Conservation (phyloP, 2,329 filamentous ascomycete species). For the Ambrosiella cleistominuta region DNA sequence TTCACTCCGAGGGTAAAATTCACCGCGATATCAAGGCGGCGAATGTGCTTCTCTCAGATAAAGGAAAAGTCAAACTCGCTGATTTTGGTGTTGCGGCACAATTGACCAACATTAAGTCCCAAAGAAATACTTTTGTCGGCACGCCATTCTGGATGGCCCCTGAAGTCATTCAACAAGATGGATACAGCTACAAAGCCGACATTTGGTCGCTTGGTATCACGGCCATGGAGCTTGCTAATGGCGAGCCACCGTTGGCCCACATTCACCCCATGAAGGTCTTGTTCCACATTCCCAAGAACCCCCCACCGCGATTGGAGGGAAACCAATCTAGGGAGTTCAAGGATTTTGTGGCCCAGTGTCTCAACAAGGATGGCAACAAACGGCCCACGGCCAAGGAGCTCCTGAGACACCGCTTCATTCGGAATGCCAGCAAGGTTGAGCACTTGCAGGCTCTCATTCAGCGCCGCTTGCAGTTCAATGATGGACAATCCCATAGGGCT, state of each 20-base stretch:
- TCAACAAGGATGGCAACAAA: slow-evolving; percentile 79
- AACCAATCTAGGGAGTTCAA: slow-evolving; percentile 81
- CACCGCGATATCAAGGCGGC: slow-evolving; percentile 95
- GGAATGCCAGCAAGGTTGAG: slow-evolving; percentile 73
- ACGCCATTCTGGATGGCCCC: slow-evolving; percentile 97
- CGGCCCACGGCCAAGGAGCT: slow-evolving; percentile 75
- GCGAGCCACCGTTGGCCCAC: slow-evolving; percentile 72
- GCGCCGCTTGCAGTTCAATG: slow-evolving; percentile 67
- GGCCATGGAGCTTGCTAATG: slow-evolving; percentile 73
- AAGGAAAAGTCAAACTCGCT: slow-evolving; percentile 82
- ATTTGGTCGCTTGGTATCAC: slow-evolving; percentile 90
- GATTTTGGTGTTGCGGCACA: slow-evolving; percentile 97
- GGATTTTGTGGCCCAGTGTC: slow-evolving; percentile 77
- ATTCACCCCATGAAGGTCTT: slow-evolving; percentile 89
- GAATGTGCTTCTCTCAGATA: slow-evolving; percentile 81
- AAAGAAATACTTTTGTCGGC: slow-evolving; percentile 92
- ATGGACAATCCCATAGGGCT: slow-evolving; percentile 47
- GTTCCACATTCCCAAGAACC: slow-evolving; percentile 77
- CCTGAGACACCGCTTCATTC: slow-evolving; percentile 74
- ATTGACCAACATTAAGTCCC: slow-evolving; percentile 91
- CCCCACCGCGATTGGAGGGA: slow-evolving; percentile 69
- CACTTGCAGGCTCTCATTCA: slow-evolving; percentile 73
- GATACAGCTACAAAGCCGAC: slow-evolving; percentile 74
- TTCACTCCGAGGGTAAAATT: slow-evolving; percentile 87
- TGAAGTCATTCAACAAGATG: slow-evolving; percentile 78